Evolutionary conservation across 345 rosid genomes (phyloP).

Genomic region (Laguncularia racemosa): DNA sequence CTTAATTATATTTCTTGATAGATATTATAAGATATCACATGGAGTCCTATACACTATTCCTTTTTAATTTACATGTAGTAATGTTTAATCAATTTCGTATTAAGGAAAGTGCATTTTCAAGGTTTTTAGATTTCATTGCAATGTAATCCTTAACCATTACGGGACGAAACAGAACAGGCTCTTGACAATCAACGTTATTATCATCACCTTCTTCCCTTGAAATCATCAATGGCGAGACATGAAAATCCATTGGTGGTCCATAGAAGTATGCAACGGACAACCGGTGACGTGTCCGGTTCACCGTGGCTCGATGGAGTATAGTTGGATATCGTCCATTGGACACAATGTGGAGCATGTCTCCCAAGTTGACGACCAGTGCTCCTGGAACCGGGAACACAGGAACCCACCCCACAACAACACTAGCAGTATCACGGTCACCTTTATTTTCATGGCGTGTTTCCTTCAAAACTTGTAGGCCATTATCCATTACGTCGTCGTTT

Average conservation of each 20-base stretch:
- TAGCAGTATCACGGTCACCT: too few species aligned
- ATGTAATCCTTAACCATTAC: conserved; percentile 50
- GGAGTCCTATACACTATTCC: too few species aligned
- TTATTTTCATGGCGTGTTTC: conserved; percentile 1
- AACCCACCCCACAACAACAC: conserved; percentile 49
- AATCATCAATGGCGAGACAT: conserved; percentile 30
- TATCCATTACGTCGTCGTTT: conserved; percentile 11
- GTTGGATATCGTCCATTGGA: conserved; percentile 51
- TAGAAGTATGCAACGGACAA: conserved; percentile 60
- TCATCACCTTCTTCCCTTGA: conserved; percentile 5
- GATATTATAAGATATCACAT: too few species aligned
- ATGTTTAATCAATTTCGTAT: conserved; percentile 16
- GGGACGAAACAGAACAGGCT: conserved; percentile 32
- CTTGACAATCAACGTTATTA: conserved; percentile 12
- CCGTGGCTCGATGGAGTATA: conserved; percentile 63
- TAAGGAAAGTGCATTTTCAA: conserved; percentile 48
- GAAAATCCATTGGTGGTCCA: conserved; percentile 35
- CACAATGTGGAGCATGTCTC: conserved; percentile 72
- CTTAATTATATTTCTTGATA: too few species aligned
- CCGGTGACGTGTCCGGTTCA: conserved; percentile 44
- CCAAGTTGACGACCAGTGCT: conserved; percentile 72
- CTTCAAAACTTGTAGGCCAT: conserved; percentile 56
- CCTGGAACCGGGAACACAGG: conserved; percentile 40
- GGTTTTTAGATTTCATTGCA: conserved; percentile 41
- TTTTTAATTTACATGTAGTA: too few species aligned